A percentile compares a stretch with the other conserved stretches of the same genome.
Evolutionary conservation across 139 green algal genomes (phyloP).

Genomic region (Coelastrella sp.): DNA sequence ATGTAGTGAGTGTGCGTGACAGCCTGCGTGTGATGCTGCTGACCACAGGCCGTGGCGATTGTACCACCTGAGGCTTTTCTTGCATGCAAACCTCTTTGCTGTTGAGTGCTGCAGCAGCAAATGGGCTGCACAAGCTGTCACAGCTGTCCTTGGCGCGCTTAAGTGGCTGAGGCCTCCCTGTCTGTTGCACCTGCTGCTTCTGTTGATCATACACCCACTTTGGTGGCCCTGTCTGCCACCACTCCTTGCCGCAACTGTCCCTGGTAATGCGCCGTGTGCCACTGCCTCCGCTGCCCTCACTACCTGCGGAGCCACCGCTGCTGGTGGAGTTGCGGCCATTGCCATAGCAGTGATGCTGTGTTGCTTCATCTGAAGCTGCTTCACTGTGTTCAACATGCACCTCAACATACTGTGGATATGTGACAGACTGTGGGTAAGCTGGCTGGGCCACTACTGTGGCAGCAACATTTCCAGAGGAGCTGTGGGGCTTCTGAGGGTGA

Average conservation of each 20-base stretch:
- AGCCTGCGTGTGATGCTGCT: constrained; percentile 12
- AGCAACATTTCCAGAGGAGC: neutral
- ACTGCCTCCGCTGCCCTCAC: neutral
- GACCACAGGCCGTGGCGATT: neutral
- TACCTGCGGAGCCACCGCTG: neutral
- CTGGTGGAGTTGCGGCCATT: neutral
- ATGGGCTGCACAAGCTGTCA: constrained; percentile 5
- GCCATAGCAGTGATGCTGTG: constrained; percentile 26
- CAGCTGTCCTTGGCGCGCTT: constrained; percentile 27
- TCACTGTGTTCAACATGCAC: neutral
- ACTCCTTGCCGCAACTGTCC: neutral
- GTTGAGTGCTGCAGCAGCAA: neutral
- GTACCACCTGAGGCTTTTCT: constrained; percentile 18
- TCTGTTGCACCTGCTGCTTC: neutral
- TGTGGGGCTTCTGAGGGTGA: neutral
- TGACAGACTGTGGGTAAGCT: neutral
- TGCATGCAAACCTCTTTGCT: neutral
- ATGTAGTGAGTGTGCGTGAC: neutral
- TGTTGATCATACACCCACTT: neutral
- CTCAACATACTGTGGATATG: constrained; percentile 4
- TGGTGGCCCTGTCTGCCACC: neutral
- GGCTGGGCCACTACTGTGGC: neutral
- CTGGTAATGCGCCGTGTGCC: neutral
- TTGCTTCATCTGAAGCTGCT: neutral
- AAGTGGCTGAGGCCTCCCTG: neutral